These are phyloP conservation scores for Gnetum montanum DNA, from an alignment of 75 land plant species.

Conservation along the genomic window DNA sequence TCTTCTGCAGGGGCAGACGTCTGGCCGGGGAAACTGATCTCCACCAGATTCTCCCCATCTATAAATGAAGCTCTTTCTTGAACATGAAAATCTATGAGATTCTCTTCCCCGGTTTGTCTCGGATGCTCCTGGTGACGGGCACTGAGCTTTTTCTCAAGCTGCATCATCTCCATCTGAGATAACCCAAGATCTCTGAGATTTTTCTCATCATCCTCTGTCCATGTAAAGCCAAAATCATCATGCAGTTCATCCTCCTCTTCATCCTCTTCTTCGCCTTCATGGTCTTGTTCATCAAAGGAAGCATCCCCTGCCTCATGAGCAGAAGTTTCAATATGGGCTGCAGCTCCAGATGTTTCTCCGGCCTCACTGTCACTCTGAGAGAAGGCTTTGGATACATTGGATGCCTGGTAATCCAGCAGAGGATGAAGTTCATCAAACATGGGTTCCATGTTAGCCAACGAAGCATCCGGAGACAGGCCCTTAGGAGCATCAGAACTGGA, in stretches of 20 bases:
- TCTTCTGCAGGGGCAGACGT: not conserved
- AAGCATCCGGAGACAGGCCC: constrained; percentile 62
- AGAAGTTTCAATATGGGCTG: constrained; percentile 11
- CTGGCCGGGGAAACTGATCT: constrained; percentile 2
- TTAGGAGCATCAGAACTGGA: constrained; percentile 46
- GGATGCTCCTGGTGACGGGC: constrained; percentile 33
- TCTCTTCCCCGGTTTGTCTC: constrained; percentile 21
- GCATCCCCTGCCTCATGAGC: constrained; percentile 8
- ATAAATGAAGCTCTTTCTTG: constrained; percentile 9
- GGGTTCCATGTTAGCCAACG: constrained; percentile 51
- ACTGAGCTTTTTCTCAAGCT: constrained; percentile 40
- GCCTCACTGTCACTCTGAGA: constrained; percentile 1
- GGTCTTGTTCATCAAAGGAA: constrained; percentile 17
- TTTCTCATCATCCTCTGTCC: constrained; percentile 68
- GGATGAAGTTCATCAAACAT: constrained; percentile 74
- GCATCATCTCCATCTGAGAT: constrained; percentile 57
- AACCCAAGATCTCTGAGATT: constrained; percentile 56
- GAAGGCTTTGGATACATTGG: constrained; percentile 21
- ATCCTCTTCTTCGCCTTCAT: constrained; percentile 21
- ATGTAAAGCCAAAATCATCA: constrained; percentile 35
- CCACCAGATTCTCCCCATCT: constrained; percentile 8
- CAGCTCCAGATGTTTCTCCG: constrained; percentile 7
- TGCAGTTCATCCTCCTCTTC: constrained; percentile 19
- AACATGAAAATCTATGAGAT: constrained; percentile 31
- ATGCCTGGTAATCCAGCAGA: constrained; percentile 33